Evolutionary conservation across 371 early-diverging fungal genomes (phyloP), one percentile per base, ranked within the genome.

Genomic region (Rhizomucor miehei): DNA sequence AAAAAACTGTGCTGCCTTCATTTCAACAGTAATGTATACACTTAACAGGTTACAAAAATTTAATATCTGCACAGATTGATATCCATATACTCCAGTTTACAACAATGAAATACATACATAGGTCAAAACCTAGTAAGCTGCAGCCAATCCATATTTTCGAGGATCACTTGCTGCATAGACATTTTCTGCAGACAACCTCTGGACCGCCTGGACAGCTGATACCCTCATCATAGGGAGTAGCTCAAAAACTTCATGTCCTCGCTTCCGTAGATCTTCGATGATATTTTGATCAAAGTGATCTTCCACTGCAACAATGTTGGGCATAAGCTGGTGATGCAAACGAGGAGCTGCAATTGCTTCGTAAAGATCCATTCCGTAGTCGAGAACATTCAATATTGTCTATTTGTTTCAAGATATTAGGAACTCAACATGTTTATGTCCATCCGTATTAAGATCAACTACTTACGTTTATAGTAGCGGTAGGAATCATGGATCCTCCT

Each of bases 401-500:
- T 88, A 78, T 25, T 16, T n/a, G n/a, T 20, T 9, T 40, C 20
- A 29, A 6, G 2, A 46, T 8, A 41, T 34, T 3, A 11, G 6
- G 14, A 16, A 44, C 38, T 45, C 29, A 36, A 50, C 20, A 56
- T n/a, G 17, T 23, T 17, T 20, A 1, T 6, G 16, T 10, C 10
- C 35, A 24, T 16, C 44, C 1, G 36, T 19, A n/a, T n/a, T n/a
- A n/a, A 19, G 29, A 3, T 1, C 40, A 35, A 54, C n/a, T 43
- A 29, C 59, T 60, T 72, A 89, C 89, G 61, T 89, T 84, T 1
- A 93, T 54, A 0, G 92, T 88, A 6, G 93, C 74, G 0, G 97
- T 96, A 10, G 92, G 84, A 55, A 99, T 99, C 57, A 89, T 71
- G 43, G 92, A 89, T 13, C 99, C 99, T 16, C 99, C 99, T 44